Base-by-base conservation (phyloP, 2,329 filamentous ascomycete genomes). In the Fusarium denticulatum region DNA sequence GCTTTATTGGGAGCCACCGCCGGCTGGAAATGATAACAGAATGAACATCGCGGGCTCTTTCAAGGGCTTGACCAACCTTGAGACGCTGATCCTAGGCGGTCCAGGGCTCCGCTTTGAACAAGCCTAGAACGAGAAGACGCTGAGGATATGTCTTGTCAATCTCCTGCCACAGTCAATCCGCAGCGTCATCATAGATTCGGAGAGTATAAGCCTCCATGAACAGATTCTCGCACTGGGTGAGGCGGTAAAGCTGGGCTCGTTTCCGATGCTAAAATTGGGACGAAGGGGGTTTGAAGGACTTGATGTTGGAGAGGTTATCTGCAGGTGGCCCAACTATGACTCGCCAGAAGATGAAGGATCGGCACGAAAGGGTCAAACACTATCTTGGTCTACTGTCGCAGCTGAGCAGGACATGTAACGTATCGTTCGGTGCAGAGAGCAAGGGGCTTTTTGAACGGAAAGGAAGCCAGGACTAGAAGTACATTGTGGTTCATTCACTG, bases 291-390 rank as follows among this genome's bases (percentile, higher is more conserved):
- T 28, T 14, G 43, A 6, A 0, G 24, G 18, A 3, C 3, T 28
- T 11, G 26, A 2, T 1, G 39, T 6, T 10, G 7, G 6, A 28
- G 18, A 5, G 4, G 26, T 1, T 2, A 5, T 28, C 12, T 4
- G 12, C 24, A 46, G 18, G 18, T 28, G 26, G 26, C 26, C 6
- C 12, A 45, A 20, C 10, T 46, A 10, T 22, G 2, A 22, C 26
- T 7, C 26, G 18, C 15, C 43, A 9, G 16, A 5, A 26, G 5
- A 1, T 9, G 1, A 0, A 4, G 1, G 24, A 45, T 1, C 5
- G 4, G 43, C 0, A 2, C 16, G 11, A 20, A 4, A 18, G 7
- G 11, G 8, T 0, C 24, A 26, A 10, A 11, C 24, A 3, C 42
- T 26, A 8, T 18, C 11, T 5, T 5, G 5, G 1, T 26, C 43